phyloP scores from a whole-genome alignment of 176 grass and related monocot genomes.

The Saccharum spontaneum region DNA sequence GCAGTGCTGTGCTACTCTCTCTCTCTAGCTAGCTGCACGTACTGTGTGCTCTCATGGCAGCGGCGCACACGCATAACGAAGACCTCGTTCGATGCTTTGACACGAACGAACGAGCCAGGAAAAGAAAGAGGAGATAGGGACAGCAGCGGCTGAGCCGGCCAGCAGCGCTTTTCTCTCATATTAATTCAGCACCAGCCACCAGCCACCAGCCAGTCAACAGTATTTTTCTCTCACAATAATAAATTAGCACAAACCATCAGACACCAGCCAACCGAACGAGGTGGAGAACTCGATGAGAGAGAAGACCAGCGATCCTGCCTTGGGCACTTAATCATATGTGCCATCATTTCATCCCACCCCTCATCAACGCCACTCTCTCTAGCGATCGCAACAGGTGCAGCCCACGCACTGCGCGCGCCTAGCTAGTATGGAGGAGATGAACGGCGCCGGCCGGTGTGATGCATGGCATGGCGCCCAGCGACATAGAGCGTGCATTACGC shows the following conservation, averaged over 20 bases:
- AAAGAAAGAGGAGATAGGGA: background rate
- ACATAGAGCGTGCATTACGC: background rate
- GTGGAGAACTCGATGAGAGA: background rate
- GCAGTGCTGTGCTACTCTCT: background rate
- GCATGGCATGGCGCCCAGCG: background rate
- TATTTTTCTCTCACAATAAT: too few species aligned
- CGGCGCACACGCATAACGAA: background rate
- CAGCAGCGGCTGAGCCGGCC: too few species aligned
- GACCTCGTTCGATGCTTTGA: background rate
- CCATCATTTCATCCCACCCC: conserved; percentile 57
- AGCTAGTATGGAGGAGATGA: background rate
- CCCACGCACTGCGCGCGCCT: too few species aligned
- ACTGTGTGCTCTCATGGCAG: background rate
- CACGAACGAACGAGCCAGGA: background rate
- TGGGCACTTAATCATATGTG: conserved; percentile 58
- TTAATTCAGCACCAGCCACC: too few species aligned
- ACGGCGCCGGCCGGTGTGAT: background rate
- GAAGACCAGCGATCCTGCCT: background rate
- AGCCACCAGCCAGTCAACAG: too few species aligned
- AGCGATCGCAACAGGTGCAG: background rate
- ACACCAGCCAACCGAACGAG: too few species aligned
- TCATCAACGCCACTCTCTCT: background rate
- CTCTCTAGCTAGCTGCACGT: background rate
- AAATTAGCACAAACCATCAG: too few species aligned
- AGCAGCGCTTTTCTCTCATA: too few species aligned